Conservation (phyloP, 352 stramenopile genomes). For the Phytophthora litchii region DNA sequence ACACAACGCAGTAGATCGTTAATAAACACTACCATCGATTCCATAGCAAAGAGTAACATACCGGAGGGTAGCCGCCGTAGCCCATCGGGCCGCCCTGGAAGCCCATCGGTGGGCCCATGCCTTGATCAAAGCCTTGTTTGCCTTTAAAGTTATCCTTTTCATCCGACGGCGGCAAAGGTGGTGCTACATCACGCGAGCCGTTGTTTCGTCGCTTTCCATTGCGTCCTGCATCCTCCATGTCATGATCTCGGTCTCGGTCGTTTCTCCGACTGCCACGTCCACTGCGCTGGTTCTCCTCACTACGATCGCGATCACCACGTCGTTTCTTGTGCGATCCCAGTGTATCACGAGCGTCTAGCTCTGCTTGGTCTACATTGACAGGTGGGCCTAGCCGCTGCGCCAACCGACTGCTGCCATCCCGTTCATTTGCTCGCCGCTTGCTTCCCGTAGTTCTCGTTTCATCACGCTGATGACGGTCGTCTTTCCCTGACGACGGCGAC, state of each 20-base stretch:
- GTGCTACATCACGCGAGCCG: constrained; percentile 26
- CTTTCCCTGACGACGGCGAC: constrained; percentile 13
- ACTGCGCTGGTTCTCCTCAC: constrained; percentile 39
- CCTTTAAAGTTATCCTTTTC: constrained; percentile 24
- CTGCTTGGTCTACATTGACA: constrained; percentile 79
- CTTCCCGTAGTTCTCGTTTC: constrained; percentile 27
- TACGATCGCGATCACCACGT: constrained; percentile 39
- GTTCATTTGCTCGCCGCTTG: constrained; percentile 34
- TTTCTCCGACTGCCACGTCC: constrained; percentile 30
- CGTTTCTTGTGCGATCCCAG: constrained; percentile 64
- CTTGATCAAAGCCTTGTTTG: constrained; percentile 37
- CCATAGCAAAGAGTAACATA: constrained; percentile 36
- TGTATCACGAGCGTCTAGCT: constrained; percentile 74
- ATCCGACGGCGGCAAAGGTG: constrained; percentile 41
- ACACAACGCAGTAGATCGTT: constrained; percentile 14
- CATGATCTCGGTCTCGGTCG: constrained; percentile 28
- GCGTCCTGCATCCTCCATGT: constrained; percentile 32
- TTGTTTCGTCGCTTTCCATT: constrained; percentile 36
- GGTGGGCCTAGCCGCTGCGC: constrained; percentile 66
- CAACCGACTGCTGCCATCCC: constrained; percentile 35
- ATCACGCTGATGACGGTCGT: constrained; percentile 30
- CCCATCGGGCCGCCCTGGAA: constrained; percentile 70
- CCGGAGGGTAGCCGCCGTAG: constrained; percentile 64
- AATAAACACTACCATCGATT: constrained; percentile 7
- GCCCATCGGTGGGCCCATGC: constrained; percentile 48